Conservation (phyloP, 1,139 yeast genomes). For the Yamadazyma atmosphaerica region DNA sequence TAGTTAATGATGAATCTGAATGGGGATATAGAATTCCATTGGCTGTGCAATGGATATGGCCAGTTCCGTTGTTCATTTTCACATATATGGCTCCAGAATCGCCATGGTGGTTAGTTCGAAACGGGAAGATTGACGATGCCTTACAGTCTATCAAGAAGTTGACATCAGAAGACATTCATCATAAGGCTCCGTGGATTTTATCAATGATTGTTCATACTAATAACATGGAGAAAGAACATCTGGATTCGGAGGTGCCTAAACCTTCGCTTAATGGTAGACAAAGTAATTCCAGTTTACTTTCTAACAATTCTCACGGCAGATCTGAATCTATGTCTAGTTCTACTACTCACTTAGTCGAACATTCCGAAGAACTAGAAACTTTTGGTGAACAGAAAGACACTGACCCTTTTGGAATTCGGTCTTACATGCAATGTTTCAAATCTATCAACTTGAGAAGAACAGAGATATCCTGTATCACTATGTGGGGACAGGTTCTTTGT, state of each 20-base stretch:
- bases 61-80: slow-evolving; percentile 18
- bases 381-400: too few species aligned
- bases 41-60: slow-evolving; percentile 28
- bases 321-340: background rate
- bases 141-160: slow-evolving; percentile 17
- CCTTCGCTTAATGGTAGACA: background rate
- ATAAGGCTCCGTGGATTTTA: slow-evolving; percentile 14
- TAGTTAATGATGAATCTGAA: slow-evolving; percentile 17
- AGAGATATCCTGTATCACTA: slow-evolving; percentile 22
- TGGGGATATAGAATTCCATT: slow-evolving; percentile 24
- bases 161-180: slow-evolving; percentile 14
- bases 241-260: background rate
- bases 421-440: slow-evolving; percentile 18
- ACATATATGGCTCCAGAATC: slow-evolving; percentile 24
- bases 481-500: slow-evolving; percentile 22
- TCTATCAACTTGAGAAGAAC: slow-evolving; percentile 23
- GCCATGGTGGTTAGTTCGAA: slow-evolving; percentile 25
- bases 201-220: slow-evolving; percentile 23
- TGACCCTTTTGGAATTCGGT: background rate
- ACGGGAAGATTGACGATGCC: slow-evolving; percentile 20
- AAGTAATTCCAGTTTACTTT: background rate
- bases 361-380: background rate
- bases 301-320: background rate
- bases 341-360: background rate
- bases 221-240: slow-evolving; percentile 17